These are phyloP conservation scores for Populus hybrid DNA, from an alignment of 441 rosid genomes.

Conservation along the genomic window DNA sequence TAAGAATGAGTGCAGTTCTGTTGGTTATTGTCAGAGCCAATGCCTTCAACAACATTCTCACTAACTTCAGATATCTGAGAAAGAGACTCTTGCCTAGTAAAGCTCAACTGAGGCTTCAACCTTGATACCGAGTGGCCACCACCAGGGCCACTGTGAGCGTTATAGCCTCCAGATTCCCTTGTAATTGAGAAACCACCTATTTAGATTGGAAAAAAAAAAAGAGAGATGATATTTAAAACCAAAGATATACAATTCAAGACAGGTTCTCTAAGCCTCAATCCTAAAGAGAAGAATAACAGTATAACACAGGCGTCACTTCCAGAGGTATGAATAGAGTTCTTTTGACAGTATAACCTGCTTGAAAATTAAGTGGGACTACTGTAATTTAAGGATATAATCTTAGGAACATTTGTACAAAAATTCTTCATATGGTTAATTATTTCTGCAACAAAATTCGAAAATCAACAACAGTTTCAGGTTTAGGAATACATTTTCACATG, in stretches of 20 bases:
- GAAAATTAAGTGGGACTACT: not conserved
- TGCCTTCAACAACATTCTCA: slow-evolving; percentile 55
- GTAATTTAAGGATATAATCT: not conserved
- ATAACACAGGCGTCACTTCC: not conserved
- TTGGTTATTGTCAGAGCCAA: slow-evolving; percentile 39
- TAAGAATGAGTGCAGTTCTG: slow-evolving; percentile 54
- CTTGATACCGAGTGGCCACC: slow-evolving; percentile 58
- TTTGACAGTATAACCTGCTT: not conserved
- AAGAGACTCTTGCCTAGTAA: slow-evolving; percentile 76
- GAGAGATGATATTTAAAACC: slow-evolving; percentile 2
- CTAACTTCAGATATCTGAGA: slow-evolving; percentile 78
- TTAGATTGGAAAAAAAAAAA: not conserved
- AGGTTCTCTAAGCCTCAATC: not conserved
- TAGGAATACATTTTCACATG: not conserved
- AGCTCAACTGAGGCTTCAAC: slow-evolving; percentile 85
- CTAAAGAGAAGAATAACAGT: not conserved
- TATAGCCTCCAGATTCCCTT: slow-evolving; percentile 51
- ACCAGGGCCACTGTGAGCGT: slow-evolving; percentile 42
- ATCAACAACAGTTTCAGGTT: not conserved
- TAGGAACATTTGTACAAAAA: not conserved
- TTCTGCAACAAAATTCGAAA: too few relatives aligned
- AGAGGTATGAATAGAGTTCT: not conserved
- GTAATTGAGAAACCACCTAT: slow-evolving; percentile 63
- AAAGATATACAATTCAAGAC: not conserved
- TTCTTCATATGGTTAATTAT: not conserved